Conservation (phyloP, 106 monocot genomes). For the Allium fistulosum region DNA sequence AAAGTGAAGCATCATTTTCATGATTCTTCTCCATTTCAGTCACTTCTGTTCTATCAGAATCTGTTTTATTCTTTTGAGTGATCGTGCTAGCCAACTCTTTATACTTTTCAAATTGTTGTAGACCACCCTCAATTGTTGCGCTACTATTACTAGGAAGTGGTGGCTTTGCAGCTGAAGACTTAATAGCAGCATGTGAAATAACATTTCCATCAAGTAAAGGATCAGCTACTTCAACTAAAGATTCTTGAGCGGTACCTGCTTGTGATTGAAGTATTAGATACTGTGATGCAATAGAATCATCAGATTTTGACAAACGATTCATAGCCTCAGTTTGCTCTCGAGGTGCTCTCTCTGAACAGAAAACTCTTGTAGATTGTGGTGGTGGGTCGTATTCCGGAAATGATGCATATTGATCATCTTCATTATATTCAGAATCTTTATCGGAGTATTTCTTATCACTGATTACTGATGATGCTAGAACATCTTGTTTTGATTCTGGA, state of each 20-base stretch:
- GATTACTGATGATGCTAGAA: conserved; percentile 1
- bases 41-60: conserved; percentile 16
- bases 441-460: conserved; percentile 19
- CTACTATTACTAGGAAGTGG: conserved; percentile 19
- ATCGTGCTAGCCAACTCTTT: conserved; percentile 34
- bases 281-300: conserved; percentile 74
- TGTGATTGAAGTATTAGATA: conserved; percentile 45
- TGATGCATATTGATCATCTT: conserved; percentile 44
- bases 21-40: conserved; percentile 1
- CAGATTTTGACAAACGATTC: conserved; percentile 85
- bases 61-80: conserved; percentile 14
- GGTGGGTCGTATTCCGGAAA: conserved; percentile 55
- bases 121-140: conserved; percentile 31
- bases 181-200: conserved; percentile 23
- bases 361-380: conserved; percentile 42
- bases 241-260: conserved; percentile 39
- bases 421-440: conserved; percentile 31
- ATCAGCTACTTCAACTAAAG: conserved; percentile 50
- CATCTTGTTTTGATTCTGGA: conserved; percentile 25
- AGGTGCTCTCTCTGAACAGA: conserved; percentile 84
- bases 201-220: conserved; percentile 30
- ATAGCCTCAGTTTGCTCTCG: conserved; percentile 52
- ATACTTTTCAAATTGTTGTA: conserved; percentile 47
- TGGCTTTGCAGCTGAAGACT: conserved; percentile 26
- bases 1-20: conserved; percentile 22